Base-by-base conservation (phyloP, 2,329 filamentous ascomycete species). In the Xylariaceae sp. region DNA sequence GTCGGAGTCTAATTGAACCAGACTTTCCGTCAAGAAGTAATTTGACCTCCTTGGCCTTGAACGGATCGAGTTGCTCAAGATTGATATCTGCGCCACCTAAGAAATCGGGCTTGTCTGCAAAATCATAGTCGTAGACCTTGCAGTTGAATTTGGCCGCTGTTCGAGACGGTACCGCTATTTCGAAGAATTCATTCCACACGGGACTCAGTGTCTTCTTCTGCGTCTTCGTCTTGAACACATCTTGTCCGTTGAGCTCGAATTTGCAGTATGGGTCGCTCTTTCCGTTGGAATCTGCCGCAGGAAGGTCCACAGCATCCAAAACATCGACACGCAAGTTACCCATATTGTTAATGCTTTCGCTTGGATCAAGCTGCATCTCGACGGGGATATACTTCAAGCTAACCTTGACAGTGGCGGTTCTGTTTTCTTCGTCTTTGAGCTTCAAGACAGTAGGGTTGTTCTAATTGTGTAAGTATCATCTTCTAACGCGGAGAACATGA, bases 261-360 rank as follows among this genome's bases (percentile, higher is more conserved):
- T 91, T 91, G 77, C 87, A 94, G 72, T 91, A 98, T 4, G 93
- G 93, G 59, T 98, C 93, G 56, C 89, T 96, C 76, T 86, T 97
- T 53, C 93, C 93, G 60, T 98, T 98, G 26, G 89, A 83, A 59
- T 98, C 93, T 19, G 91, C 91, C 1, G 93, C 83, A 7, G 93
- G 93, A n/a, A 98, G 78, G 45, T 95, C 84, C 8, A 79, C 71
- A 15, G 84, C 93, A 63, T 95, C 89, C 29, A 97, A 71, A 15
- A 98, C 78, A 56, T 97, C 89, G n/a, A 98, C 88, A 16, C 90
- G 87, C 17, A 98, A 81, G 44, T 83, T 90, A 45, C 93, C 93
- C 81, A 95, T 95, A 67, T 98, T 98, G 78, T 96, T 97, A 74
- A 98, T 95, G 59, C 89, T 96, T 67, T 98, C 93, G 56, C 83